Base-by-base conservation (phyloP, 1,139 yeast species). In the Meyerozyma carpophila region DNA sequence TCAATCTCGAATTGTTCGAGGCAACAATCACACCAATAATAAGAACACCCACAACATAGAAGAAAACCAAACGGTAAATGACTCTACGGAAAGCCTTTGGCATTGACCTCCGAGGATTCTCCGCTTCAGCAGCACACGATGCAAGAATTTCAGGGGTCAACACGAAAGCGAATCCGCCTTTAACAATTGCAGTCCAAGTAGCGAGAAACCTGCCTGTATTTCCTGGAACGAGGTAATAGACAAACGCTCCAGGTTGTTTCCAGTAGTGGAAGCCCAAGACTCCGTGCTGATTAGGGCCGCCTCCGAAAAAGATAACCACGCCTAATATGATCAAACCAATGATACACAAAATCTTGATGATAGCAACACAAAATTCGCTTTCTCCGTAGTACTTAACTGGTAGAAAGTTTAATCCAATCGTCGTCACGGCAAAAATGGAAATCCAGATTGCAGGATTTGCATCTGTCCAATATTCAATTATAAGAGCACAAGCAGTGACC, bases 361-460 rank as follows among this genome's bases (percentile, higher is more conserved):
- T 43, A n/a, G 54, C 49, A 39, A 53, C 44, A 53, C 54, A 51
- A 26, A 52, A 54, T 46, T 56, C 61, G 18, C 55, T 49, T 40
- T 56, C 61, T 13, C 61, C 61, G 39, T 50, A 55, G 44, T 50
- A 54, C 36, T 46, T 58, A 39, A 69, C 73, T 24, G 71, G 72
- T 32, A 66, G 60, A 37, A 59, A 53, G 47, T 69, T 70, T 42
- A 67, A 59, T 5, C 58, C 49, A 11, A 72, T 56, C 41, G 78
- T 73, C 11, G 73, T 44, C 5, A 77, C 70, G 46, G 76, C 61
- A 44, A 79, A 68, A 4, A 81, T 64, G 5, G 84, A 65, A 44
- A 81, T 70, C 84, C 85, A 73, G 13, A 78, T 80, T 24, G 82
- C 84, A 11, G 82, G 74, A 57, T 81, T 72, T 43, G 79, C 65